Conservation (phyloP, 2,329 filamentous ascomycete genomes). For the Alternaria ventricosa region DNA sequence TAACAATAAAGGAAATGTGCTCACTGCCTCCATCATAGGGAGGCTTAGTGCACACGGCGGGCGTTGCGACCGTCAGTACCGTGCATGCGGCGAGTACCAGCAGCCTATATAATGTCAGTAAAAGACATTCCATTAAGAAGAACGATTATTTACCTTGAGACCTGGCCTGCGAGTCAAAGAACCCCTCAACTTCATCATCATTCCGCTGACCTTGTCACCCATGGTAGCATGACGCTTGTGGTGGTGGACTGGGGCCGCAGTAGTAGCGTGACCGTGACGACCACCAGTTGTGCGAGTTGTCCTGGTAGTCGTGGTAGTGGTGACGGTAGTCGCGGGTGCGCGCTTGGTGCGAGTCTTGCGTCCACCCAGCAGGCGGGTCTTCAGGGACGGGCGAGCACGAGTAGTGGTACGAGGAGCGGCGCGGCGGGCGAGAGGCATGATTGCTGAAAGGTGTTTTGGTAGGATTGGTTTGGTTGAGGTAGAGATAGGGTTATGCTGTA, state of each 20-base stretch:
- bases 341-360: constrained; percentile 46
- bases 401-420: constrained; percentile 33
- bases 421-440: constrained; percentile 40
- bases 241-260: constrained; percentile 55
- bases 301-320: constrained; percentile 49
- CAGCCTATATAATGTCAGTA: constrained; percentile 59
- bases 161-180: constrained; percentile 71
- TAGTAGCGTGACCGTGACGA: constrained; percentile 26
- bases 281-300: constrained; percentile 54
- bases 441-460: background rate
- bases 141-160: constrained; percentile 63
- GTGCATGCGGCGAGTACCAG: constrained; percentile 75
- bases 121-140: background rate
- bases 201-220: constrained; percentile 79
- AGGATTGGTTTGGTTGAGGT: constrained; percentile 1
- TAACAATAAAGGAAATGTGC: constrained; percentile 3
- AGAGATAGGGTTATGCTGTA: background rate
- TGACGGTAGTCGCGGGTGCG: constrained; percentile 39
- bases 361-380: constrained; percentile 60
- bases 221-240: constrained; percentile 72
- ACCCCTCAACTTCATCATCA: constrained; percentile 75
- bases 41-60: constrained; percentile 35
- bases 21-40: background rate
- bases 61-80: constrained; percentile 73
- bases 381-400: constrained; percentile 56